Percentiles rank a stretch among this genome's conserved stretches.
These are phyloP conservation scores for Myriosclerotinia curreyana DNA, from an alignment of 2,329 filamentous ascomycete genomes.

Conservation along the genomic window DNA sequence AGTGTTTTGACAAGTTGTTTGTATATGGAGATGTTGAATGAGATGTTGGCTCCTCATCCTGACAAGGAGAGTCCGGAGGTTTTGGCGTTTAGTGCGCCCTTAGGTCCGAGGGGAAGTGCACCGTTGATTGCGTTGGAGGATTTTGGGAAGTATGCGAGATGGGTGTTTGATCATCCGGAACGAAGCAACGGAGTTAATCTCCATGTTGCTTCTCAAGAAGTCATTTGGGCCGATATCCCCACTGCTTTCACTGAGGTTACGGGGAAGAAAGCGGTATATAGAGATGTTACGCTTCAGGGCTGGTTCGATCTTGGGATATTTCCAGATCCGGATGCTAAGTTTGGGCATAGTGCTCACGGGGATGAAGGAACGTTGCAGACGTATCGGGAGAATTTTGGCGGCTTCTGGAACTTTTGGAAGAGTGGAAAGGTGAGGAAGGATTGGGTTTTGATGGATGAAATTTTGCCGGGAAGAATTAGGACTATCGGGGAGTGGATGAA, in stretches of 20 bases:
- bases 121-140: constrained; percentile 35
- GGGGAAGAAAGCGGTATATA: constrained; percentile 27
- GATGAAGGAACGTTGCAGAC: constrained; percentile 28
- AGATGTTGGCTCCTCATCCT: constrained; percentile 27
- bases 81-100: constrained; percentile 26
- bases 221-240: constrained; percentile 29
- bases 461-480: constrained; percentile 30
- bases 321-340: constrained; percentile 26
- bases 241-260: constrained; percentile 28
- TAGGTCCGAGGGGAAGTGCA: constrained; percentile 24
- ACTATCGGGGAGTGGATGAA: constrained; percentile 32
- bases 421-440: constrained; percentile 27
- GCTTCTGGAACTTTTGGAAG: constrained; percentile 32
- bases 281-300: constrained; percentile 28
- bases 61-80: constrained; percentile 22
- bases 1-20: constrained; percentile 37
- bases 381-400: constrained; percentile 30
- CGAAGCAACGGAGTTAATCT: constrained; percentile 32
- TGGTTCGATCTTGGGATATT: constrained; percentile 26
- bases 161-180: constrained; percentile 34
- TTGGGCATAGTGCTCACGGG: constrained; percentile 24
- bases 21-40: constrained; percentile 38
- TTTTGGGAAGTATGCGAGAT: constrained; percentile 33
- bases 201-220: constrained; percentile 31
- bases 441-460: constrained; percentile 30